Evolutionary conservation across 2,329 filamentous ascomycete genomes (phyloP).

Genomic region (Colletotrichum australisinense): DNA sequence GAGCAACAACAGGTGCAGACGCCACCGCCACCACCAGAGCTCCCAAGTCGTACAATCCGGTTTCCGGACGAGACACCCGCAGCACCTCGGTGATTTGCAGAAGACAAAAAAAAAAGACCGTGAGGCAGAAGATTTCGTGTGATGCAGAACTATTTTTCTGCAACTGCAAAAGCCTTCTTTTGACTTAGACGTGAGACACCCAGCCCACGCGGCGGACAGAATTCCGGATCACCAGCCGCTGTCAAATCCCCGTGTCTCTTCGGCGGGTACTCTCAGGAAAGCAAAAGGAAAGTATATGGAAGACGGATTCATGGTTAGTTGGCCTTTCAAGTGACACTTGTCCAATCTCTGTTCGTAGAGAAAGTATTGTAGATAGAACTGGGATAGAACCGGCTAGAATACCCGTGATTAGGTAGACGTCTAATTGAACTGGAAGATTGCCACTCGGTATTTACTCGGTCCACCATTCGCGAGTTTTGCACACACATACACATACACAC

Average conservation of each 20-base stretch:
- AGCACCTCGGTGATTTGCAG: constrained; percentile 15
- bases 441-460: neutral
- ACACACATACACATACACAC: too few species aligned
- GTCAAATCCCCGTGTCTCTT: neutral
- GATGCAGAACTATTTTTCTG: neutral
- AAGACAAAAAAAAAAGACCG: neutral
- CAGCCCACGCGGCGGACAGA: neutral
- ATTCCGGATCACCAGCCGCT: neutral
- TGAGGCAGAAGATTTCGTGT: neutral
- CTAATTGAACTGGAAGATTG: neutral
- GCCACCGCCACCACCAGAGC: constrained; percentile 36
- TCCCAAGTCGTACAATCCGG: constrained; percentile 51
- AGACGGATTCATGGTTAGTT: neutral
- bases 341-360: neutral
- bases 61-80: constrained; percentile 53
- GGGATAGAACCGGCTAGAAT: neutral
- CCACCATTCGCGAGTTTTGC: neutral
- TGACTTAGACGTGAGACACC: neutral
- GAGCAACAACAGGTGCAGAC: constrained; percentile 44
- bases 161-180: neutral
- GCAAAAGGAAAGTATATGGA: neutral
- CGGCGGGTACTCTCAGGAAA: neutral
- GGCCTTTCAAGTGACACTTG: neutral
- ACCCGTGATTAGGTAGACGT: constrained; percentile 6
- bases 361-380: neutral